These are phyloP conservation scores for Myxozyma neotropica DNA, from an alignment of 805 yeast species.

Conservation along the genomic window DNA sequence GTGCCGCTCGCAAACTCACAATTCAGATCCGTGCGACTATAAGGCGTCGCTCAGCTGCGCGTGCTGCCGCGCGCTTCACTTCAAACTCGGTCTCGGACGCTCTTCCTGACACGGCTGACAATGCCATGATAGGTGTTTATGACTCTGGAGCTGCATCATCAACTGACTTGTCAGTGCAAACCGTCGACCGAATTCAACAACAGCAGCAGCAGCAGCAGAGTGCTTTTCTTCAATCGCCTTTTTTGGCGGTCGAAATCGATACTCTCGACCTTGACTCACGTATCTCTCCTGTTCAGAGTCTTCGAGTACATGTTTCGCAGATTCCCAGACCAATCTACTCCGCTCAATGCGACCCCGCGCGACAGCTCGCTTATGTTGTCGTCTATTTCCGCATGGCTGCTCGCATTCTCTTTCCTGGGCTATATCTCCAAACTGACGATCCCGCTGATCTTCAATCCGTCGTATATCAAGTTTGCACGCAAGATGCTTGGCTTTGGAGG, in stretches of 20 bases:
- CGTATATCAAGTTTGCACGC: constrained; percentile 1
- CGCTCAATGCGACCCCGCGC: neutral
- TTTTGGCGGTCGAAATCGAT: constrained; percentile 3
- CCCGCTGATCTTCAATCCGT: neutral
- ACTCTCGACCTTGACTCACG: constrained; percentile 13
- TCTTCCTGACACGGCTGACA: neutral
- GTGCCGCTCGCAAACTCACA: constrained; percentile 19
- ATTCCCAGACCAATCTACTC: constrained; percentile 4
- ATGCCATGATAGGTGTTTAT: neutral
- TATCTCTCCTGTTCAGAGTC: neutral
- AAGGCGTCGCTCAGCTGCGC: neutral
- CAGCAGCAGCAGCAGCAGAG: too few species aligned
- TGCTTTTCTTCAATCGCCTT: neutral
- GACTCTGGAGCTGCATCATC: neutral
- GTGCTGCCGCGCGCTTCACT: neutral
- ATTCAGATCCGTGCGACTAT: constrained; percentile 10
- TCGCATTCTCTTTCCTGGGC: constrained; percentile 15
- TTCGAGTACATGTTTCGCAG: neutral
- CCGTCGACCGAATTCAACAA: too few species aligned
- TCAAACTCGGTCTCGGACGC: neutral
- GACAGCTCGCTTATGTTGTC: constrained; percentile 12
- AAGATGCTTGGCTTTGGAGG: constrained; percentile 11
- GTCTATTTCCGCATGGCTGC: constrained; percentile 20
- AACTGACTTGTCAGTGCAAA: neutral
- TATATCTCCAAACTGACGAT: constrained; percentile 12